These are phyloP conservation scores for Botrytis squamosa DNA, from an alignment of 2,329 filamentous ascomycete genomes.

Conservation along the genomic window DNA sequence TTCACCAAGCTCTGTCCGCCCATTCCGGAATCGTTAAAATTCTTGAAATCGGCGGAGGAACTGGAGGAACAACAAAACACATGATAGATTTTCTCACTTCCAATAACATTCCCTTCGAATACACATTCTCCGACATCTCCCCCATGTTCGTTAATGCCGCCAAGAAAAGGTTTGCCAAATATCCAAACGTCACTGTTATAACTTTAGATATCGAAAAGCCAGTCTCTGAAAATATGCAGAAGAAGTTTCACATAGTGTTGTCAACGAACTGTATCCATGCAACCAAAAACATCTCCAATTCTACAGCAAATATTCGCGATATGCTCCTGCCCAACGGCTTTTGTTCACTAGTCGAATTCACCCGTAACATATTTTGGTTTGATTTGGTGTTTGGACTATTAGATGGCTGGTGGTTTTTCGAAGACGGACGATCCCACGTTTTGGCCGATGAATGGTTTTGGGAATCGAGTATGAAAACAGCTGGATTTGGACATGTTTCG, in stretches of 20 bases:
- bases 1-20: neutral
- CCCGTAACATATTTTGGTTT: constrained; percentile 28
- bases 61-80: neutral
- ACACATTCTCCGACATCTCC: constrained; percentile 46
- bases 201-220: constrained; percentile 29
- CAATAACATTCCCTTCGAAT: constrained; percentile 41
- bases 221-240: constrained; percentile 19
- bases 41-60: constrained; percentile 30
- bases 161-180: constrained; percentile 25
- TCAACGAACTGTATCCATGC: constrained; percentile 34
- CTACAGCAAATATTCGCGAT: constrained; percentile 23
- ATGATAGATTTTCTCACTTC: constrained; percentile 44
- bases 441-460: constrained; percentile 25
- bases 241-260: constrained; percentile 29
- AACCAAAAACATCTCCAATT: constrained; percentile 24
- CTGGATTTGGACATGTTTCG: neutral
- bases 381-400: constrained; percentile 36
- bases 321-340: constrained; percentile 27
- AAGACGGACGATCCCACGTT: constrained; percentile 10
- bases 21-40: constrained; percentile 37
- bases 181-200: constrained; percentile 30
- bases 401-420: constrained; percentile 37
- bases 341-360: constrained; percentile 32
- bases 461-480: constrained; percentile 20
- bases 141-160: constrained; percentile 31